These are phyloP conservation scores for Eimeria sp. DNA, from an alignment of 169 alveolate genomes.

Conservation along the genomic window DNA sequence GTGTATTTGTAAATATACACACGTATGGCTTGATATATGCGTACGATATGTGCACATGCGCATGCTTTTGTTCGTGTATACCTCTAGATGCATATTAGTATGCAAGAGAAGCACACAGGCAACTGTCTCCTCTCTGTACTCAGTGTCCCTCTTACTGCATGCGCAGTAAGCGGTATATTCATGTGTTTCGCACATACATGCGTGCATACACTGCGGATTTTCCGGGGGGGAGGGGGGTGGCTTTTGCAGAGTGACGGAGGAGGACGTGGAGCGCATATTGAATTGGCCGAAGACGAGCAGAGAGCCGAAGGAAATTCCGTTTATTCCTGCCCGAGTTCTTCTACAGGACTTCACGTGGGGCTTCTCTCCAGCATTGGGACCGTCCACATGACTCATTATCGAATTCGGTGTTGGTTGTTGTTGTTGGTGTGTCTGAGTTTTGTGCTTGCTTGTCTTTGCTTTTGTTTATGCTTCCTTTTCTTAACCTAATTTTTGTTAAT, in stretches of 20 bases:
- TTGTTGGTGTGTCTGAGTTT: not conserved
- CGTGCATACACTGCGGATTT: not conserved
- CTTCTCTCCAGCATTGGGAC: not conserved
- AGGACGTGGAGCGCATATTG: conserved; percentile 96
- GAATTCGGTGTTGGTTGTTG: not conserved
- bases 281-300: conserved; percentile 93
- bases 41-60: too few relatives aligned
- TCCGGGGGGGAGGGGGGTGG: not conserved
- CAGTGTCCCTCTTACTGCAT: not conserved
- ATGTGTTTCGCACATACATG: not conserved
- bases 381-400: not conserved
- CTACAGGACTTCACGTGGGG: conserved; percentile 96
- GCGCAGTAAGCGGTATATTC: not conserved
- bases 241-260: conserved; percentile 91
- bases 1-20: too few relatives aligned
- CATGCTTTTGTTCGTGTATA: too few relatives aligned
- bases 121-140: too few relatives aligned
- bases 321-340: conserved; percentile 97
- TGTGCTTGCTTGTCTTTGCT: not conserved
- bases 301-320: conserved; percentile 96
- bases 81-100: too few relatives aligned
- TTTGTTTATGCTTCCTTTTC: not conserved
- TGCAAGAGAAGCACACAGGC: too few relatives aligned
- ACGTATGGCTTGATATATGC: too few relatives aligned
- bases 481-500: not conserved